Evolutionary conservation across 2,329 filamentous ascomycete species (phyloP), one percentile per base, ranked within the genome.

Genomic region (Penicillium sp.): DNA sequence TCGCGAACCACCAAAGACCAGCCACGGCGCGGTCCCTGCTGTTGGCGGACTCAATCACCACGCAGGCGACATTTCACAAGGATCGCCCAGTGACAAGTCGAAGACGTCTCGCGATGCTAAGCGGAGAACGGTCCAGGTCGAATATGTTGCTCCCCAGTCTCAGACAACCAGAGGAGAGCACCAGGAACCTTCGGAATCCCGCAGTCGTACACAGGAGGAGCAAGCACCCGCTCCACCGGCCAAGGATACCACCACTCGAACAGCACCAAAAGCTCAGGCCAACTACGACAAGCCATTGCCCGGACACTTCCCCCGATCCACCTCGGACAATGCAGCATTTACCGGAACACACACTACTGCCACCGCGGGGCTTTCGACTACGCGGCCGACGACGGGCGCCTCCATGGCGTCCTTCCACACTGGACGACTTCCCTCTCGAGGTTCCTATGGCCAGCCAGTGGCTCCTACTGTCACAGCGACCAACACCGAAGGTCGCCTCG

Each of bases 121-220:
- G 78, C 88, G 95, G 58, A 87, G 93, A 68, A 99, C 95, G 0
- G 92, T 99, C 0, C 95, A 99, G 78, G 91, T 99, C 62, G 95
- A 99, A 80, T 99, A 99, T 76, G 95, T 98, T 58, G 90, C 93
- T 20, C 95, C 95, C 25, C 88, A 89, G 28, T 96, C 92, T 5
- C 88, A 94, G 71, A 97, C 94, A 0, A 85, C 89, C 63, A 86
- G 94, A 64, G 92, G 90, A 34, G 86, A 86, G 63, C 58, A 56
- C 14, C 58, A 57, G 10, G 17, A 39, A 17, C 59, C 55, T 28
- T 67, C 71, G 38, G 63, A 62, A 50, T 54, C 64, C 14, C 64
- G 56, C 38, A 50, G 52, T 35, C 57, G 59, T 14, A 43, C 51
- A 38, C 34, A 58, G 4, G 60, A 67, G 17, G 47, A 52, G n/a